Conservation (phyloP, 495 filamentous ascomycete species). For the Thermochaetoides thermophila region DNA sequence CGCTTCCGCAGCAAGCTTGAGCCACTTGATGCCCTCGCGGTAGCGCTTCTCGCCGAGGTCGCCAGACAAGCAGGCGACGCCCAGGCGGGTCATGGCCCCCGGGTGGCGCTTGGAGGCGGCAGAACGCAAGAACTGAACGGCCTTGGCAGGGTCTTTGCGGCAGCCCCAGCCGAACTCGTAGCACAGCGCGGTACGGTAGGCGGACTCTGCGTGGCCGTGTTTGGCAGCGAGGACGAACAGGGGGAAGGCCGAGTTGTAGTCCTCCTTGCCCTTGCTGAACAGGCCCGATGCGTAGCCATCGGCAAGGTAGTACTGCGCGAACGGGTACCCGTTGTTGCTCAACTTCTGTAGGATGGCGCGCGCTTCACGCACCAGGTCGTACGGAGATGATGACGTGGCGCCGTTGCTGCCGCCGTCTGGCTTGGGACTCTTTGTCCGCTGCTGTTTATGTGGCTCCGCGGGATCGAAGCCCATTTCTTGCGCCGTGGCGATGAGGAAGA, state of each 20-base stretch:
- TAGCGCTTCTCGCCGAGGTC: slow-evolving; percentile 82
- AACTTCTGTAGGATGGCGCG: slow-evolving; percentile 76
- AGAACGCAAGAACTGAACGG: slow-evolving; percentile 81
- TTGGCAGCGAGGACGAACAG: slow-evolving; percentile 90
- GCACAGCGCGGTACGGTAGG: slow-evolving; percentile 83
- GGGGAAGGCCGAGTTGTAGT: slow-evolving; percentile 78
- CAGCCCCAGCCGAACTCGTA: slow-evolving; percentile 98
- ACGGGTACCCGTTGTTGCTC: slow-evolving; percentile 75
- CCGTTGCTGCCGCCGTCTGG: slow-evolving; percentile 19
- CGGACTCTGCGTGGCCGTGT: slow-evolving; percentile 93
- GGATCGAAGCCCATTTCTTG: slow-evolving; percentile 43
- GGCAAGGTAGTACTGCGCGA: slow-evolving; percentile 92
- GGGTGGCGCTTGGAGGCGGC: slow-evolving; percentile 89
- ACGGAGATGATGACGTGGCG: slow-evolving; percentile 33
- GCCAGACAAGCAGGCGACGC: slow-evolving; percentile 73
- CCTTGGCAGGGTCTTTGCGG: slow-evolving; percentile 73
- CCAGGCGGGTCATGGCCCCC: slow-evolving; percentile 83
- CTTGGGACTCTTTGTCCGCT: slow-evolving; percentile 30
- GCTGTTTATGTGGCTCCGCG: slow-evolving; percentile 21
- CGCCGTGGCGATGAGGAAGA: slow-evolving; percentile 80
- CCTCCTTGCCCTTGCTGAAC: slow-evolving; percentile 83
- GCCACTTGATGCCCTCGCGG: slow-evolving; percentile 88
- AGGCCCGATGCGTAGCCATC: slow-evolving; percentile 90
- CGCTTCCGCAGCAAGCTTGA: slow-evolving; percentile 80
- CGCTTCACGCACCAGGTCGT: slow-evolving; percentile 72